Evolutionary conservation across 371 early-diverging fungal genomes (phyloP), one percentile per base, ranked within the genome.

Genomic region (Apophysomyces trapeziformis): DNA sequence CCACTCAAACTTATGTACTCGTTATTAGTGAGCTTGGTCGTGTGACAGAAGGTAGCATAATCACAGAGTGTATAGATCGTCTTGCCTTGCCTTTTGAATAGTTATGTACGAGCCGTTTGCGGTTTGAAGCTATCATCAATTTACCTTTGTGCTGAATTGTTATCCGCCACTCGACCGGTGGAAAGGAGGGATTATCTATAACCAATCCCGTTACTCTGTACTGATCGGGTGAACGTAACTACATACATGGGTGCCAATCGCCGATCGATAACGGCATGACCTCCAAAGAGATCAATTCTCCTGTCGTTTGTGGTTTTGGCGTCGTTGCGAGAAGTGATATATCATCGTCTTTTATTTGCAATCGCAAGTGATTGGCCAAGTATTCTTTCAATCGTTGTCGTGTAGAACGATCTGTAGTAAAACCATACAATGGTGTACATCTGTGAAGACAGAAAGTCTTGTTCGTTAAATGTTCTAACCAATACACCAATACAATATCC

Each of bases 151-250:
- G 54, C 8, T 21, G 54, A 8, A 50, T 50, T 7, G 54, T 50
- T 16, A 50, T 50, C 21, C 54, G n/a, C 54, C 54, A 50, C 21
- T 50, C 54, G n/a, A 50, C 54, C 9, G 54, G 54, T 26, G 54
- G 54, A 50, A 50, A 50, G 0, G 54, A 50, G 21, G 54, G 54
- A 21, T 50, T 21, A 26, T 21, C 54, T 50, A 45, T 26, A 50
- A 6, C 21, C 5, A 21, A 50, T 26, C 32, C 32, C 32, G 2
- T 26, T 26, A 26, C 32, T 26, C 32, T 26, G 2, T 26, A 26
- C 32, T 26, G 32, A 26, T 26, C 32, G 32, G 32, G 32, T 26
- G 32, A 26, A 2, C 32, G 32, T 2, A 26, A 26, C 32, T 26
- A 3, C 54, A 21, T 50, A 50, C 54, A 21, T 9, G 54, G 21